Evolutionary conservation across 1,284 basidiomycete species (phyloP).

Genomic region (Trichosporon sp.): DNA sequence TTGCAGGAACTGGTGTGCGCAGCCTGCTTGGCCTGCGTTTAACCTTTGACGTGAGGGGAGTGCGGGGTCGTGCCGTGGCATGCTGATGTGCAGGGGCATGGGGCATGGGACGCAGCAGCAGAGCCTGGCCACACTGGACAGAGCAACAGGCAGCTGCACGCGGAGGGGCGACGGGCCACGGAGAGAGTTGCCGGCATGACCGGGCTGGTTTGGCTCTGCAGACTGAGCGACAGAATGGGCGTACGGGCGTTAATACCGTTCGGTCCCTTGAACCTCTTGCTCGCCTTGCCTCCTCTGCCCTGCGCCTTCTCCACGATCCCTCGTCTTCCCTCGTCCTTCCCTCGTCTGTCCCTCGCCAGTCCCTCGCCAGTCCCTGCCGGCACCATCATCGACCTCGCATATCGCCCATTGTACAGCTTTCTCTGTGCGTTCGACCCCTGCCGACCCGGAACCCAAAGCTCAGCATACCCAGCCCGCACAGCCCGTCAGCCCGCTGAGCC

Average conservation of each 20-base stretch:
- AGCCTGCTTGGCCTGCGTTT: background rate
- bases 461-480: background rate
- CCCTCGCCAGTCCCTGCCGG: background rate
- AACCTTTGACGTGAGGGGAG: background rate
- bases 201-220: too few relatives aligned
- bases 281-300: background rate
- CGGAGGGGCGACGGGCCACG: too few relatives aligned
- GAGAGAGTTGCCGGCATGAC: background rate
- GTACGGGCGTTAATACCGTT: background rate
- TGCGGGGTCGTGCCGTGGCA: background rate
- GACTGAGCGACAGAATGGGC: too few relatives aligned
- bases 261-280: background rate
- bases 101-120: background rate
- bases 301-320: background rate
- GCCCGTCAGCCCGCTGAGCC: background rate
- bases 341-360: background rate
- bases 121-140: too few relatives aligned
- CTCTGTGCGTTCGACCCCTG: background rate
- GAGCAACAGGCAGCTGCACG: too few relatives aligned
- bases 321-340: background rate
- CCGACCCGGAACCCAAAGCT: background rate
- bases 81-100: background rate
- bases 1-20: background rate
- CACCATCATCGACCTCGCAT: background rate
- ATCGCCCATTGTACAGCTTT: background rate